A percentile compares a stretch with the other conserved stretches of the same genome.
Evolutionary conservation across 2,329 filamentous ascomycete genomes (phyloP).

Genomic region (Graphilbum ipis-grandicollis): DNA sequence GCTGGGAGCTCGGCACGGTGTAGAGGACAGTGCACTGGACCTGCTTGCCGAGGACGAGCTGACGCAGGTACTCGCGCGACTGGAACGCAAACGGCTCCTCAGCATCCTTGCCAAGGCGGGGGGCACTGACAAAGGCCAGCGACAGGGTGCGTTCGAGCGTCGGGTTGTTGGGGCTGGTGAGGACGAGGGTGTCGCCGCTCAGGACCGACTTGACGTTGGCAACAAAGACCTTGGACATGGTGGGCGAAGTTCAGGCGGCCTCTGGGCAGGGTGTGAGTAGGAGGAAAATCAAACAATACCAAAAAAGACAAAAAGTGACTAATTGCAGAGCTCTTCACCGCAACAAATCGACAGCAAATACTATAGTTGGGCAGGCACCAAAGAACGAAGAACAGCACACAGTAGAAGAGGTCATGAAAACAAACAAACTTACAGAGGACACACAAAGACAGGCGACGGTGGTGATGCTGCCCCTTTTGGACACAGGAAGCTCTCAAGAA

Average conservation of each 20-base stretch:
- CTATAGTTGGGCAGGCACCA: background rate
- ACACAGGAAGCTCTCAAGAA: background rate
- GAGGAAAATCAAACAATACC: too few species aligned
- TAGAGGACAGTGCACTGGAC: constrained; percentile 77
- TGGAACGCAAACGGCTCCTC: constrained; percentile 89
- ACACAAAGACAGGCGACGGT: background rate
- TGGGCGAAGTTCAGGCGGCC: constrained; percentile 7
- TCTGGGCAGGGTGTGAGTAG: too few species aligned
- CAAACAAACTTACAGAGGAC: background rate
- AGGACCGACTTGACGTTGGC: constrained; percentile 83
- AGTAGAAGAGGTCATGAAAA: background rate
- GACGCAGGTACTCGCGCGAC: constrained; percentile 82
- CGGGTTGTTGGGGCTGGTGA: constrained; percentile 67
- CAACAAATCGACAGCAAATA: too few species aligned
- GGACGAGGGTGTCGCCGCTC: constrained; percentile 80
- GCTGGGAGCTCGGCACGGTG: constrained; percentile 65
- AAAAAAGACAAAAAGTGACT: too few species aligned
- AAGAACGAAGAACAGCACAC: background rate
- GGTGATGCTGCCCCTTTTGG: background rate
- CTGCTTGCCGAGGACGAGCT: constrained; percentile 68
- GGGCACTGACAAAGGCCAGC: constrained; percentile 81
- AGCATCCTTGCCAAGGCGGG: constrained; percentile 70
- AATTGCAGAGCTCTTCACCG: too few species aligned
- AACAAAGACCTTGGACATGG: constrained; percentile 37
- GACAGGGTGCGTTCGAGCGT: constrained; percentile 73